phyloP scores from a whole-genome alignment of 1,284 basidiomycete species.

The Gomphus bonarii region DNA sequence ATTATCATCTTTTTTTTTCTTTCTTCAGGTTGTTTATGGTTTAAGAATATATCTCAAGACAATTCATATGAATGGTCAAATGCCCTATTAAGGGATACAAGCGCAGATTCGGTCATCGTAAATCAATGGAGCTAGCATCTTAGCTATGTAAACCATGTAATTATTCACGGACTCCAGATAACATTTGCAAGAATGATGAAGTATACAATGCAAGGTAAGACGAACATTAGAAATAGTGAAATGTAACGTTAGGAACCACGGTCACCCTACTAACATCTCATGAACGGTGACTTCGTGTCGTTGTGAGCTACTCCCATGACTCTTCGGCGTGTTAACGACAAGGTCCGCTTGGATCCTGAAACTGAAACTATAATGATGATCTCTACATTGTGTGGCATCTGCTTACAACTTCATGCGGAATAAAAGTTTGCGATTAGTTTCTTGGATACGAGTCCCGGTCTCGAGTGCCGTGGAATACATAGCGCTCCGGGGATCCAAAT shows the following conservation, averaged over 20 bases:
- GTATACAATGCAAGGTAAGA: background rate
- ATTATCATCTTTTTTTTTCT: too few relatives aligned
- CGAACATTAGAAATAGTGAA: background rate
- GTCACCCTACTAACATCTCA: constrained; percentile 6
- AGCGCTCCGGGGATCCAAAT: constrained; percentile 61
- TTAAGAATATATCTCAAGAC: too few relatives aligned
- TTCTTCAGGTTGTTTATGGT: too few relatives aligned
- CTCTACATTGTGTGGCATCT: background rate
- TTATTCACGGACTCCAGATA: too few relatives aligned
- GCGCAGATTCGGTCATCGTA: too few relatives aligned
- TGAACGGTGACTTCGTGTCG: constrained; percentile 4
- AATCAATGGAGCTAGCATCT: too few relatives aligned
- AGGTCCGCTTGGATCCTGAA: constrained; percentile 61
- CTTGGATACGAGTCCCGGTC: constrained; percentile 57
- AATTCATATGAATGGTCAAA: too few relatives aligned
- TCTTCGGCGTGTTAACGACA: constrained; percentile 37
- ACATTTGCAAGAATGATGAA: background rate
- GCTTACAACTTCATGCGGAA: constrained; percentile 67
- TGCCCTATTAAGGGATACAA: too few relatives aligned
- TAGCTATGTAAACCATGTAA: background rate
- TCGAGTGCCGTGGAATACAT: constrained; percentile 67
- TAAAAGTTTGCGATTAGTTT: constrained; percentile 63
- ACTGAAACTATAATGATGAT: constrained; percentile 11
- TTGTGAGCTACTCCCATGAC: background rate
- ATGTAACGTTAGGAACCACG: background rate